Conservation (phyloP, 2,329 filamentous ascomycete genomes). For the Alternaria rosae region DNA sequence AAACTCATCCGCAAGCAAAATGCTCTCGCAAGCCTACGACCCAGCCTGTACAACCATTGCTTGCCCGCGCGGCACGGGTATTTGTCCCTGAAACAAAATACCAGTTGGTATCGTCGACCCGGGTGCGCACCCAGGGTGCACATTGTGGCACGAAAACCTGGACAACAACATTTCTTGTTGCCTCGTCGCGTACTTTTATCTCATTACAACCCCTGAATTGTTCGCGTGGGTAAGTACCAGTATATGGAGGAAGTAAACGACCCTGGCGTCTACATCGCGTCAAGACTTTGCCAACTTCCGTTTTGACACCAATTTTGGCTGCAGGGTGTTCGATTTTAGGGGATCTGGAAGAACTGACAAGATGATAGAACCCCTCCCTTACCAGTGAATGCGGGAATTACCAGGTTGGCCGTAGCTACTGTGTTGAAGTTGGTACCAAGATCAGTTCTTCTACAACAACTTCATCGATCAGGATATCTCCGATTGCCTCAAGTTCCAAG, state of each 20-base stretch:
- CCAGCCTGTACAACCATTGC: not conserved
- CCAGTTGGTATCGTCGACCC: not conserved
- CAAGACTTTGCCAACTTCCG: too few relatives aligned
- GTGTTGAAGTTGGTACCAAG: not conserved
- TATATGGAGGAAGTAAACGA: too few relatives aligned
- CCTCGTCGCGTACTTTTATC: not conserved
- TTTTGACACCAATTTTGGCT: too few relatives aligned
- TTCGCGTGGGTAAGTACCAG: not conserved
- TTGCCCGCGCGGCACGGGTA: not conserved
- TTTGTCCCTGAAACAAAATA: not conserved
- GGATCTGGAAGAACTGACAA: not conserved
- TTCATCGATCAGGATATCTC: not conserved
- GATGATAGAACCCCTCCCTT: not conserved
- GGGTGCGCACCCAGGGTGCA: not conserved
- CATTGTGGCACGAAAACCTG: not conserved
- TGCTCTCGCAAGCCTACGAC: not conserved
- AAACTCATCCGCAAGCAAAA: not conserved
- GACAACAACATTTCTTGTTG: not conserved
- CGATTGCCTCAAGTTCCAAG: not conserved
- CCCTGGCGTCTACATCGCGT: too few relatives aligned
- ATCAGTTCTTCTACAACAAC: rapidly evolving
- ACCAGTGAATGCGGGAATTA: not conserved
- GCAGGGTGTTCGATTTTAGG: too few relatives aligned
- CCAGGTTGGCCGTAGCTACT: not conserved
- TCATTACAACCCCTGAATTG: not conserved